These are phyloP conservation scores for Solanum tacnaense DNA, from an alignment of 257 asterid genomes.

Conservation along the genomic window DNA sequence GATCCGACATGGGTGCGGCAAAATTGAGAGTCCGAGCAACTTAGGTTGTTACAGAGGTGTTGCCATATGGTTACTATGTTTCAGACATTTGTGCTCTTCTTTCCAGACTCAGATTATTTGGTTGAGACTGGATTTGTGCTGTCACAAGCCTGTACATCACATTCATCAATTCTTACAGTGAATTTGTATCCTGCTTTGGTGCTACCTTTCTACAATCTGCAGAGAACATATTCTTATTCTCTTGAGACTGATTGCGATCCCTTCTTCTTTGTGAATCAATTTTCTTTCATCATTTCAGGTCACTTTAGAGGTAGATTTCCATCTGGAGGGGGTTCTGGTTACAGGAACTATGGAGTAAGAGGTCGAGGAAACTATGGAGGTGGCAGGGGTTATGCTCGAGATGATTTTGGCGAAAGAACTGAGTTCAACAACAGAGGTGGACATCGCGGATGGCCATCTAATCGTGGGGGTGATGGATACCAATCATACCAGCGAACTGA, in stretches of 20 bases:
- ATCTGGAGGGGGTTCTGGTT: slow-evolving; percentile 61
- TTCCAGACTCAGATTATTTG: background rate
- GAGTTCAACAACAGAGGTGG: slow-evolving; percentile 56
- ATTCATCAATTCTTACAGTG: background rate
- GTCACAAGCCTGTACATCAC: background rate
- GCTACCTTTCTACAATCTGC: background rate
- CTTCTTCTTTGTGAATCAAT: background rate
- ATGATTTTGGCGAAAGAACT: slow-evolving; percentile 44
- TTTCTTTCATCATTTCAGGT: slow-evolving; percentile 19
- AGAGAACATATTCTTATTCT: background rate
- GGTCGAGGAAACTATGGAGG: slow-evolving; percentile 75
- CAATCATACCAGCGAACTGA: slow-evolving; percentile 27
- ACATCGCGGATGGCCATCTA: slow-evolving; percentile 41
- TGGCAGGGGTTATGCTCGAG: slow-evolving; percentile 50
- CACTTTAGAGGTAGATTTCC: slow-evolving; percentile 51
- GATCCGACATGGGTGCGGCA: background rate
- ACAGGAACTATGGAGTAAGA: slow-evolving; percentile 71
- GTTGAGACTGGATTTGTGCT: background rate
- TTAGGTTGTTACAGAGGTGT: background rate
- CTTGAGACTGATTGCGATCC: background rate
- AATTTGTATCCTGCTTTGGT: background rate
- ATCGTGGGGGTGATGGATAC: slow-evolving; percentile 48
- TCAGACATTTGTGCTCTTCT: background rate
- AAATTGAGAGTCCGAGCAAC: background rate
- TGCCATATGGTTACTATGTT: background rate